phyloP scores from a whole-genome alignment of 257 asterid genomes.

The Haberlea rhodopensis region DNA sequence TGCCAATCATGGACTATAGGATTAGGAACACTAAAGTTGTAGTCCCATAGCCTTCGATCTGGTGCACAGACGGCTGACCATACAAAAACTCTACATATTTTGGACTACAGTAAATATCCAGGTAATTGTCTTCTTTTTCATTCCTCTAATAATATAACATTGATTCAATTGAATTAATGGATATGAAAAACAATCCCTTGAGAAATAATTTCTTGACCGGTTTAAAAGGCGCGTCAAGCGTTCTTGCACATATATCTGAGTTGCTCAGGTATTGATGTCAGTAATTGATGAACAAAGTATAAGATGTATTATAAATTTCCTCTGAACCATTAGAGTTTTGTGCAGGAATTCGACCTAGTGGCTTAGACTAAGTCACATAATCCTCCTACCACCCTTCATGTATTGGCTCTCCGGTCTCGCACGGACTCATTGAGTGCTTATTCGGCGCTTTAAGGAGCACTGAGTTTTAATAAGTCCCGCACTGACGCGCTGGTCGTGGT shows the following conservation, averaged over 20 bases:
- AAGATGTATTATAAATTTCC: slow-evolving; percentile 9
- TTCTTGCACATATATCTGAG: slow-evolving; percentile 54
- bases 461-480: too few relatives aligned
- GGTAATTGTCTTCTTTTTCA: slow-evolving; percentile 38
- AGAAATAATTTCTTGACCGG: slow-evolving; percentile 33
- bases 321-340: slow-evolving; percentile 20
- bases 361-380: too few relatives aligned
- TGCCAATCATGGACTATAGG: slow-evolving; percentile 41
- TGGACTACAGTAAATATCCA: slow-evolving; percentile 78
- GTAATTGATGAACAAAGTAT: background rate
- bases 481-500: too few relatives aligned
- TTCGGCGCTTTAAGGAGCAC: too few relatives aligned
- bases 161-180: too few relatives aligned
- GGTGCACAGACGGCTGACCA: slow-evolving; percentile 97
- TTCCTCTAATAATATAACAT: slow-evolving; percentile 7
- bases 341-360: slow-evolving; percentile 65
- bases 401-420: too few relatives aligned
- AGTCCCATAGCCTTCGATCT: slow-evolving; percentile 76
- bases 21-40: slow-evolving; percentile 88
- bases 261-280: slow-evolving; percentile 51
- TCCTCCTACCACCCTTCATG: too few relatives aligned
- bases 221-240: slow-evolving; percentile 61
- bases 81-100: slow-evolving; percentile 76
- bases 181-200: slow-evolving; percentile 7
- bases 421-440: too few relatives aligned